These are phyloP conservation scores for Clitopilus hobsonii DNA, from an alignment of 768 basidiomycete genomes.

Conservation along the genomic window DNA sequence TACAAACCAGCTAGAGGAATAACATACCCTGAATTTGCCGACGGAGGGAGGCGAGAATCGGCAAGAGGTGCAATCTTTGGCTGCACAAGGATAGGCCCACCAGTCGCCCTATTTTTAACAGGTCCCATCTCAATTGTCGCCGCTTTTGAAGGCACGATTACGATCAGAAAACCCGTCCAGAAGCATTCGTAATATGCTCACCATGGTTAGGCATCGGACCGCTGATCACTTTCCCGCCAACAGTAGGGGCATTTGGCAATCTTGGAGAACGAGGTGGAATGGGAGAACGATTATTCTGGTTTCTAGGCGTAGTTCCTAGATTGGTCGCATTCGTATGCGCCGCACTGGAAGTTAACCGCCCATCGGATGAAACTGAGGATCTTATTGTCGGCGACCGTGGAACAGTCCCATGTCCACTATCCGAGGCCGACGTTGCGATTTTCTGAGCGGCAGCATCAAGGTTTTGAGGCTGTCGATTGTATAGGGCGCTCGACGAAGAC, in stretches of 20 bases:
- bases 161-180: not conserved
- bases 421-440: constrained; percentile 42
- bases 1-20: constrained; percentile 6
- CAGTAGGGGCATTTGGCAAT: constrained; percentile 16
- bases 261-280: not conserved
- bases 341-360: not conserved
- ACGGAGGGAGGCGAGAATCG: constrained; percentile 28
- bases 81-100: constrained; percentile 60
- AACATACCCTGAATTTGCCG: constrained; percentile 64
- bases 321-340: not conserved
- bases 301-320: not conserved
- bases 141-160: constrained; percentile 30
- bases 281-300: not conserved
- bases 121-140: constrained; percentile 74
- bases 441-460: constrained; percentile 69
- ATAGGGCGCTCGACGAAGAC: constrained; percentile 50
- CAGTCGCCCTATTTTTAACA: constrained; percentile 57
- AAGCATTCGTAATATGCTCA: constrained; percentile 23
- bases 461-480: constrained; percentile 63
- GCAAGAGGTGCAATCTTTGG: constrained; percentile 23
- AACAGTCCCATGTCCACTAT: constrained; percentile 23
- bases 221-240: constrained; percentile 65
- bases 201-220: constrained; percentile 67
- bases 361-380: not conserved
- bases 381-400: not conserved